These are phyloP conservation scores for Tolypocladium amazonense DNA, from an alignment of 2,329 filamentous ascomycete genomes.

Conservation along the genomic window DNA sequence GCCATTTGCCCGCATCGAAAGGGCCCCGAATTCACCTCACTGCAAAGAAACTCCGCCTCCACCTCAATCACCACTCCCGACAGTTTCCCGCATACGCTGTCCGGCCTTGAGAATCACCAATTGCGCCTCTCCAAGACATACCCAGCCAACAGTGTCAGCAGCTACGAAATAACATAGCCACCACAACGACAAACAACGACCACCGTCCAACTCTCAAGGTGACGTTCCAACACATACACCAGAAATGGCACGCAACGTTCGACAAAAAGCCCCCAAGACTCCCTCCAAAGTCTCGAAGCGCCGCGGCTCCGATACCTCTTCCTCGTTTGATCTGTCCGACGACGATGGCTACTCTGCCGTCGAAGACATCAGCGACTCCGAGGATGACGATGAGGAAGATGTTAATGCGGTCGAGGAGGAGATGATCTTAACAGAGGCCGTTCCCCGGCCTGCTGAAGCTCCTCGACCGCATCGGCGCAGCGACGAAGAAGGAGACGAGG, in stretches of 20 bases:
- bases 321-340: conserved; percentile 48
- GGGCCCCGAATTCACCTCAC: conserved; percentile 11
- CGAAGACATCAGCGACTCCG: conserved; percentile 69
- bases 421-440: conserved; percentile 48
- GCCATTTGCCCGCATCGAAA: conserved; percentile 16
- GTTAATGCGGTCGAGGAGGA: conserved; percentile 70
- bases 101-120: background rate
- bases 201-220: background rate
- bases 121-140: background rate
- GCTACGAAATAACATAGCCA: background rate
- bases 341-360: conserved; percentile 70
- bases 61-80: background rate
- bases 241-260: conserved; percentile 43
- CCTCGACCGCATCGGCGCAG: conserved; percentile 35
- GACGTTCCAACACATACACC: background rate
- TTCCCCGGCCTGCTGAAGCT: conserved; percentile 28
- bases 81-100: background rate
- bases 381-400: conserved; percentile 68
- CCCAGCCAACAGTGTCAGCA: background rate
- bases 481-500: conserved; percentile 12
- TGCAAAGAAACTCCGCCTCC: background rate
- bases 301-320: conserved; percentile 40
- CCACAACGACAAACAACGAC: background rate
- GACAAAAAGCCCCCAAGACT: conserved; percentile 32
- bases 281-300: conserved; percentile 35